Conservation (phyloP, 495 filamentous ascomycete species). For the Diplogelasinospora grovesii region DNA sequence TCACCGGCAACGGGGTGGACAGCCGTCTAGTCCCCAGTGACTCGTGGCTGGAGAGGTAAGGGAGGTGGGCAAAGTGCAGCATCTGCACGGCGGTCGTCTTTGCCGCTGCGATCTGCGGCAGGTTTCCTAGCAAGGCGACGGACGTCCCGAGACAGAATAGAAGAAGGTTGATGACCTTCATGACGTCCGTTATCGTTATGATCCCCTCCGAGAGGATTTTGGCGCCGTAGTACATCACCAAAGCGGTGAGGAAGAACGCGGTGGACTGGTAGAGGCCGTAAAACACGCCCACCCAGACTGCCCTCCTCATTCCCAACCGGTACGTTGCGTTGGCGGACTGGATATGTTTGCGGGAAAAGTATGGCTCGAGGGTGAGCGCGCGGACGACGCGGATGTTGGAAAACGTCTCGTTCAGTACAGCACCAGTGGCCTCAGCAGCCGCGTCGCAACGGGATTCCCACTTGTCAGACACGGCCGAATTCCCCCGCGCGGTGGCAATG, state of each 20-base stretch:
- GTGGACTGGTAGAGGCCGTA: slow-evolving; percentile 70
- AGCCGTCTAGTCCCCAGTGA: slow-evolving; percentile 37
- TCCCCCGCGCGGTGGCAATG: slow-evolving; percentile 55
- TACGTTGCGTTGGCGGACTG: slow-evolving; percentile 44
- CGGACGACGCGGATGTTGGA: slow-evolving; percentile 75
- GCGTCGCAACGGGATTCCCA: slow-evolving; percentile 67
- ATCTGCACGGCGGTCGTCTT: slow-evolving; percentile 66
- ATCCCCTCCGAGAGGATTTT: slow-evolving; percentile 46
- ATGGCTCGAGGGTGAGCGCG: slow-evolving; percentile 65
- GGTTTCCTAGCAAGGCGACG: slow-evolving; percentile 57
- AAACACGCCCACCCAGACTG: slow-evolving; percentile 59
- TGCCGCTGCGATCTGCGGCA: slow-evolving; percentile 74
- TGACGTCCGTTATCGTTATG: slow-evolving; percentile 47
- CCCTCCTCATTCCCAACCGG: slow-evolving; percentile 50
- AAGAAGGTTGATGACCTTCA: slow-evolving; percentile 75
- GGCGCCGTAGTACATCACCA: slow-evolving; percentile 81
- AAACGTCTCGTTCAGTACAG: slow-evolving; percentile 72
- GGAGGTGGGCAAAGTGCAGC: slow-evolving; percentile 58
- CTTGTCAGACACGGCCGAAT: slow-evolving; percentile 52
- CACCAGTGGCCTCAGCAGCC: slow-evolving; percentile 45
- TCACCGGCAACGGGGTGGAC: slow-evolving; percentile 51
- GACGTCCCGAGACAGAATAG: slow-evolving; percentile 73
- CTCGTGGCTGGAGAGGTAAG: slow-evolving; percentile 58
- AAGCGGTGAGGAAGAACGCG: slow-evolving; percentile 64
- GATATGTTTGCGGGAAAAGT: slow-evolving; percentile 64